These are phyloP conservation scores for Epichloe gansuensis DNA, from an alignment of 2,329 filamentous ascomycete species.

Conservation along the genomic window DNA sequence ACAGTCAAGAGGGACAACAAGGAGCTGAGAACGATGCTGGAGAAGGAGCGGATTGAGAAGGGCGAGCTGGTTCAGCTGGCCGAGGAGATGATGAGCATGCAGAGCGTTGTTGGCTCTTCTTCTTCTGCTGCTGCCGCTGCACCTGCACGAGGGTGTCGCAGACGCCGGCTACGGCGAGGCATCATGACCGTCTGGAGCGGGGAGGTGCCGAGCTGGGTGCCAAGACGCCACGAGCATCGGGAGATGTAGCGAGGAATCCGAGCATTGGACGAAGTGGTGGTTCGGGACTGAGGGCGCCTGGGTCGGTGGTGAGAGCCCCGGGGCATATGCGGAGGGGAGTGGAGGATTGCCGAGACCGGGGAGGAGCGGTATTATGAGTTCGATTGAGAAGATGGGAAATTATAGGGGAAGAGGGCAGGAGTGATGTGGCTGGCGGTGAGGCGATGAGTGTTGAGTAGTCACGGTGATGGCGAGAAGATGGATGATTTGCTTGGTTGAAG, in stretches of 20 bases:
- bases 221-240: constrained; percentile 34
- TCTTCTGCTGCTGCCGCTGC: not conserved
- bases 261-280: constrained; percentile 23
- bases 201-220: constrained; percentile 3
- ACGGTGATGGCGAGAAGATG: not conserved
- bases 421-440: not conserved
- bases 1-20: constrained; percentile 61
- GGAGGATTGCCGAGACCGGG: constrained; percentile 38
- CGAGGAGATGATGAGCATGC: constrained; percentile 71
- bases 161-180: not conserved
- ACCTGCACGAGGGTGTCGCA: constrained; percentile 9
- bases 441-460: no score
- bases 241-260: constrained; percentile 31
- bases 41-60: constrained; percentile 70
- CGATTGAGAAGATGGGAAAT: constrained; percentile 78
- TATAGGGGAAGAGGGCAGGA: constrained; percentile 26
- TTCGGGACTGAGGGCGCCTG: constrained; percentile 51
- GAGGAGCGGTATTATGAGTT: constrained; percentile 67
- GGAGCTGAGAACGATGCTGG: constrained; percentile 50
- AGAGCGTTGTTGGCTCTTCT: constrained; percentile 26
- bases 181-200: not conserved
- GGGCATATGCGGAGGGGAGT: constrained; percentile 33
- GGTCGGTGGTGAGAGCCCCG: constrained; percentile 29
- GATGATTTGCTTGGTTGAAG: not conserved
- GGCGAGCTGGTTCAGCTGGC: constrained; percentile 70